Percentiles rank a stretch among this genome's conserved stretches.
Conservation (phyloP, 2,329 filamentous ascomycete genomes). For the Pseudogymnoascus sp. region DNA sequence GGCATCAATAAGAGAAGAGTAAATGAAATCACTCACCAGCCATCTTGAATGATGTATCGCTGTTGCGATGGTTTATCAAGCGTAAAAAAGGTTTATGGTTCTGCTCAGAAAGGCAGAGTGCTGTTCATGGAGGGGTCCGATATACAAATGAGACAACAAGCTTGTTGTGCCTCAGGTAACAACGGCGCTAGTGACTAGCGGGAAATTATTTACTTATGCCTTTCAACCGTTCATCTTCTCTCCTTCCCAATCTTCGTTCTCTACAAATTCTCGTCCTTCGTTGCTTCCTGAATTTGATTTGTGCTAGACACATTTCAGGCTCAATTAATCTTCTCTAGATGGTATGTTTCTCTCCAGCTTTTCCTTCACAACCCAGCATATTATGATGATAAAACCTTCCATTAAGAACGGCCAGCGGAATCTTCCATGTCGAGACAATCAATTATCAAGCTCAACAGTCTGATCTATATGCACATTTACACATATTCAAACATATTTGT, state of each 20-base stretch:
- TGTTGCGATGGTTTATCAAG: constrained; percentile 3
- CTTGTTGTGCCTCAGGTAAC: constrained; percentile 9
- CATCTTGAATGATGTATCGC: constrained; percentile 24
- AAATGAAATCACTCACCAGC: constrained; percentile 24
- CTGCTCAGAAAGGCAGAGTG: constrained; percentile 1
- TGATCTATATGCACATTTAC: constrained; percentile 34
- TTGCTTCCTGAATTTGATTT: not conserved
- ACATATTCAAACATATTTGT: constrained; percentile 1
- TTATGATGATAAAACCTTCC: constrained; percentile 51
- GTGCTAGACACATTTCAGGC: not conserved
- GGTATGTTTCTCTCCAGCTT: constrained; percentile 23
- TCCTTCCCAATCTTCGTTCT: constrained; percentile 11
- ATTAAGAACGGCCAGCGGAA: constrained; percentile 65
- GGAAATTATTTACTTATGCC: constrained; percentile 12
- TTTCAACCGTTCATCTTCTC: constrained; percentile 12
- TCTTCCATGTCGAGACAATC: constrained; percentile 47
- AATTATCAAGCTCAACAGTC: constrained; percentile 62
- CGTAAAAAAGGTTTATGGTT: not conserved
- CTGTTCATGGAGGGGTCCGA: constrained; percentile 10
- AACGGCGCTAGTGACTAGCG: constrained; percentile 6
- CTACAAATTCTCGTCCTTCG: not conserved
- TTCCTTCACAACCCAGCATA: constrained; percentile 19
- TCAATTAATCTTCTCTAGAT: constrained; percentile 27
- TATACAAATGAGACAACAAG: constrained; percentile 13
- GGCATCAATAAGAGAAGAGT: not conserved